Percentiles rank a stretch among this genome's conserved stretches.
Evolutionary conservation across 1,284 basidiomycete genomes (phyloP).

Genomic region (Fomitopsis palustris): DNA sequence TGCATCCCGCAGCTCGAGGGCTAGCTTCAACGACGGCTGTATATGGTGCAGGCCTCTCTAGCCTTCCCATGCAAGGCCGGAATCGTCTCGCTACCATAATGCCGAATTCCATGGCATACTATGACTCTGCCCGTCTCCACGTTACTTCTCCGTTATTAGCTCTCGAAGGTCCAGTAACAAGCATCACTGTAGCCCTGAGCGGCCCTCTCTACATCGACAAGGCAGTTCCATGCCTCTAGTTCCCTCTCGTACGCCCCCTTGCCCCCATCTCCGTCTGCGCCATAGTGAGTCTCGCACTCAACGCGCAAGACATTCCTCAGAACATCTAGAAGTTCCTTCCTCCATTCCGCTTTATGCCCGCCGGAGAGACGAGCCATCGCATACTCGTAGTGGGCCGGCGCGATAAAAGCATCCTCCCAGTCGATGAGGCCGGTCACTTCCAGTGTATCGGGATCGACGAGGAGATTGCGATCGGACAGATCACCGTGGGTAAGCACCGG

Average conservation of each 20-base stretch:
- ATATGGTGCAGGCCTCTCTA: too few species aligned
- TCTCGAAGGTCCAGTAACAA: not conserved
- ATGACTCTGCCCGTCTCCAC: too few species aligned
- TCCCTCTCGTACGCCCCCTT: not conserved
- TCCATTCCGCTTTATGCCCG: not conserved
- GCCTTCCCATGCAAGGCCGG: too few species aligned
- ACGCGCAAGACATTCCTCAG: not conserved
- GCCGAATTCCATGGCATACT: too few species aligned
- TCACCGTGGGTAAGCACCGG: slow-evolving; percentile 26
- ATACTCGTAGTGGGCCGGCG: slow-evolving; percentile 9
- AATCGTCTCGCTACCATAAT: too few species aligned
- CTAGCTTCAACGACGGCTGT: too few species aligned
- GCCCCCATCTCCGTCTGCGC: not conserved
- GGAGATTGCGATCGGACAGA: slow-evolving; percentile 21
- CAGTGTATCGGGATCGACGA: slow-evolving; percentile 15
- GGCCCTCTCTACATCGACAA: not conserved
- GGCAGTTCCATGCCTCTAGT: not conserved
- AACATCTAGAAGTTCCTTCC: not conserved
- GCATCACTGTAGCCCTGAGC: not conserved
- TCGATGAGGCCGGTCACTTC: slow-evolving; percentile 8
- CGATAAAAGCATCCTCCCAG: slow-evolving; percentile 9
- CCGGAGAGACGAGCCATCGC: not conserved
- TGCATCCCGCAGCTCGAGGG: not conserved
- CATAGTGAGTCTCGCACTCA: not conserved
- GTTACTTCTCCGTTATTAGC: too few species aligned